A percentile compares a stretch with the other conserved stretches of the same genome.
Evolutionary conservation across 148 eudicot species (phyloP).

Genomic region (Rhododendron ferrugineum): DNA sequence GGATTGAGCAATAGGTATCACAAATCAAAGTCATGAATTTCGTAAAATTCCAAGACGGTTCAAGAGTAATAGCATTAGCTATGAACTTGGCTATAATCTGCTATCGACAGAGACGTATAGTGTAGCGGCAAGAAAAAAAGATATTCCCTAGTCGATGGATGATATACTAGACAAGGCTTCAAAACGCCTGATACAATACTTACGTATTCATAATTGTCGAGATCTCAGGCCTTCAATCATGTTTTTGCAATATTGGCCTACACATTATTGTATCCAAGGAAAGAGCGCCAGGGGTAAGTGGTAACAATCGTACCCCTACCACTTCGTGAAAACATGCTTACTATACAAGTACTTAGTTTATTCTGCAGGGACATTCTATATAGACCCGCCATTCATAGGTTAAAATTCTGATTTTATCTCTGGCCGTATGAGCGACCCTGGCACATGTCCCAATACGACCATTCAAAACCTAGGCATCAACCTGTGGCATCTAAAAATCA

Average conservation of each 20-base stretch:
- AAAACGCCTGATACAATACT: not conserved
- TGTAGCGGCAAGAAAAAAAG: not conserved
- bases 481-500: not conserved
- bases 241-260: not conserved
- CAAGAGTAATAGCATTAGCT: too few species aligned
- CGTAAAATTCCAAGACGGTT: too few species aligned
- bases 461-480: not conserved
- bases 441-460: not conserved
- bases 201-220: not conserved
- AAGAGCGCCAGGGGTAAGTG: not conserved
- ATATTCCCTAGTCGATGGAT: not conserved
- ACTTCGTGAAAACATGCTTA: not conserved
- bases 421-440: not conserved
- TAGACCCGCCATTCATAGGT: too few species aligned
- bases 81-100: too few species aligned
- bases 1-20: too few species aligned
- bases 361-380: not conserved
- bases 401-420: not conserved
- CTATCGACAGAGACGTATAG: too few species aligned
- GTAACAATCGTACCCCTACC: not conserved
- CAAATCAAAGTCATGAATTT: too few species aligned
- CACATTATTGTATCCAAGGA: not conserved
- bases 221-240: not conserved
- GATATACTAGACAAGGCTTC: not conserved
- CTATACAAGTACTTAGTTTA: not conserved